Conservation (phyloP, 768 basidiomycete species). For the Mycena alexandri region DNA sequence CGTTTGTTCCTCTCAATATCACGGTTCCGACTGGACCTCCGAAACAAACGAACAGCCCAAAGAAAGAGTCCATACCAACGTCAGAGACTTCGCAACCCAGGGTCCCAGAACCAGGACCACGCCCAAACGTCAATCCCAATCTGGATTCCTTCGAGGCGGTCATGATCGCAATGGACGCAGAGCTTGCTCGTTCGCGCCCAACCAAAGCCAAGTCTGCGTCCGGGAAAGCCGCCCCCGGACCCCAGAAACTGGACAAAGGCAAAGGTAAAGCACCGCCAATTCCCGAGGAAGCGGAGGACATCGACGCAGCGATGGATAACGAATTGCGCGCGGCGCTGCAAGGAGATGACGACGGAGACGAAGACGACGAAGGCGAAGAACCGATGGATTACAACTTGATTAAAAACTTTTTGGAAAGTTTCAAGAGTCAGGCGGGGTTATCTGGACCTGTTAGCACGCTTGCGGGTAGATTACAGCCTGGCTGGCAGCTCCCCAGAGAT, state of each 20-base stretch:
- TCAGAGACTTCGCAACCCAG: slow-evolving; percentile 29
- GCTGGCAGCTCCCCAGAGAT: slow-evolving; percentile 82
- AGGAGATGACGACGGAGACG: slow-evolving; percentile 56
- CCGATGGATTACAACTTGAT: slow-evolving; percentile 90
- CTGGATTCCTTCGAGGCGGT: slow-evolving; percentile 95
- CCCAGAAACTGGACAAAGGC: slow-evolving; percentile 38
- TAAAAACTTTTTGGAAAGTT: slow-evolving; percentile 97
- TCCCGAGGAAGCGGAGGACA: slow-evolving; percentile 68
- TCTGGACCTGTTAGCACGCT: slow-evolving; percentile 94
- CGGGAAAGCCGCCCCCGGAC: slow-evolving; percentile 11
- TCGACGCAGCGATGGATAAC: slow-evolving; percentile 90
- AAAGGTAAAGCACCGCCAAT: slow-evolving; percentile 61
- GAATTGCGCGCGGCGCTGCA: slow-evolving; percentile 81
- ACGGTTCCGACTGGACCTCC: slow-evolving; percentile 34
- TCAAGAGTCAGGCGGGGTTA: slow-evolving; percentile 90
- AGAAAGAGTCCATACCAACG: slow-evolving; percentile 20
- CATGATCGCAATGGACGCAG: slow-evolving; percentile 95
- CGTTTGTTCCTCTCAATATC: slow-evolving; percentile 68
- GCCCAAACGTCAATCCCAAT: slow-evolving; percentile 69
- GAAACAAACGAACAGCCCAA: slow-evolving; percentile 13
- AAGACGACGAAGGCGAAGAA: slow-evolving; percentile 69
- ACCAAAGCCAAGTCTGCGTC: slow-evolving; percentile 35
- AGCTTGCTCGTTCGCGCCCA: slow-evolving; percentile 68
- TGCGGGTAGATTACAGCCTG: slow-evolving; percentile 84
- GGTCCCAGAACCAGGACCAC: slow-evolving; percentile 49